Conservation (phyloP, 257 asterid genomes). For the Nicotiana benthamiana region DNA sequence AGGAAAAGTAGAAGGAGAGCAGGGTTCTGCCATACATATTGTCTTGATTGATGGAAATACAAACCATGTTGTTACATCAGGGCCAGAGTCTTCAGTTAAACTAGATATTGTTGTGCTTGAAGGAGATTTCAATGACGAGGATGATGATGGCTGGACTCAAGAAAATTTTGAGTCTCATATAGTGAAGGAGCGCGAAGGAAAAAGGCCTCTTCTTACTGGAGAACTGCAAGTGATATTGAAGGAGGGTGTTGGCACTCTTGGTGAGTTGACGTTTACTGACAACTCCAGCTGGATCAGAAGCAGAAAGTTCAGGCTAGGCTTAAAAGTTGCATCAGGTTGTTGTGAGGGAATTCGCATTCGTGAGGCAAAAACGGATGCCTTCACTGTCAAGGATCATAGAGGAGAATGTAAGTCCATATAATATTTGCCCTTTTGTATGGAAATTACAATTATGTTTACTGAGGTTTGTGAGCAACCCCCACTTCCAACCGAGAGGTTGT, state of each 20-base stretch:
- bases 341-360: constrained; percentile 61
- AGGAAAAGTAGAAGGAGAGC: constrained; percentile 89
- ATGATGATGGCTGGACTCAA: constrained; percentile 73
- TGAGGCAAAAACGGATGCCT: constrained; percentile 95
- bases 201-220: constrained; percentile 86
- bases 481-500: too few relatives aligned
- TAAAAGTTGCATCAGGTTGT: constrained; percentile 58
- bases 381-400: constrained; percentile 97
- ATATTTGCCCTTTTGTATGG: not conserved
- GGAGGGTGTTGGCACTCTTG: constrained; percentile 85
- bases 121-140: constrained; percentile 85
- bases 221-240: constrained; percentile 73
- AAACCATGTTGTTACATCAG: constrained; percentile 62
- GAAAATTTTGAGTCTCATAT: constrained; percentile 82
- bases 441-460: not conserved
- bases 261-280: constrained; percentile 86
- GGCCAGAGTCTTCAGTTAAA: constrained; percentile 68
- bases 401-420: constrained; percentile 74
- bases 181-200: constrained; percentile 89
- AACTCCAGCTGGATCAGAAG: constrained; percentile 99
- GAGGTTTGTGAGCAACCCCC: too few relatives aligned
- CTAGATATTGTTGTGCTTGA: constrained; percentile 76
- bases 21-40: constrained; percentile 66
- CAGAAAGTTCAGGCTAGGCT: constrained; percentile 86
- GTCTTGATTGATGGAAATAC: constrained; percentile 67